These are phyloP conservation scores for Nicotiana knightiana DNA, from an alignment of 257 asterid genomes.

Conservation along the genomic window DNA sequence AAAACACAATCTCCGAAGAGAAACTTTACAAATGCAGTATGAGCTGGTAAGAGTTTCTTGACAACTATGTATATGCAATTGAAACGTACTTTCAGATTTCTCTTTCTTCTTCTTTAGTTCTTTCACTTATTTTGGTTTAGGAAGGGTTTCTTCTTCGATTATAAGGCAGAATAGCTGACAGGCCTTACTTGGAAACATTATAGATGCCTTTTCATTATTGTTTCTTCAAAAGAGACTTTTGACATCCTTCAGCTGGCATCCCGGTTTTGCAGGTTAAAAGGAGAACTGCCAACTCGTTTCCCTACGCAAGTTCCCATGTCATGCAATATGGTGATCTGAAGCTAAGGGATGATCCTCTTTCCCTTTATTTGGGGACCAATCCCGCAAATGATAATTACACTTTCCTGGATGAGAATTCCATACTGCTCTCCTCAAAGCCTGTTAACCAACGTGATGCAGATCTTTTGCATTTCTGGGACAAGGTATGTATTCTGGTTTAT, in stretches of 20 bases:
- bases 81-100: neutral
- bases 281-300: slow-evolving; percentile 55
- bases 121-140: neutral
- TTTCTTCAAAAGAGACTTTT: neutral
- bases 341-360: slow-evolving; percentile 44
- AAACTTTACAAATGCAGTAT: slow-evolving; percentile 76
- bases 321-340: slow-evolving; percentile 82
- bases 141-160: neutral
- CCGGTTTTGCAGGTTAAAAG: slow-evolving; percentile 51
- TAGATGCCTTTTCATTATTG: neutral
- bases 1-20: slow-evolving; percentile 63
- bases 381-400: slow-evolving; percentile 74
- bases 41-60: slow-evolving; percentile 49
- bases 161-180: neutral
- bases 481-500: slow-evolving; percentile 30
- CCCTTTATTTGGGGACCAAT: slow-evolving; percentile 62
- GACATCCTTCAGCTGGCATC: slow-evolving; percentile 12
- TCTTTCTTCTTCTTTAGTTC: neutral
- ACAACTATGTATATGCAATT: neutral
- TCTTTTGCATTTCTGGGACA: slow-evolving; percentile 83
- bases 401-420: slow-evolving; percentile 46
- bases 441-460: slow-evolving; percentile 92
- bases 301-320: slow-evolving; percentile 72
- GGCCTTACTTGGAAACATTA: neutral
- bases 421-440: slow-evolving; percentile 38